Percentiles rank a stretch among this genome's conserved stretches.
Conservation (phyloP, 2,329 filamentous ascomycete genomes). For the Colletotrichum spaethianum region DNA sequence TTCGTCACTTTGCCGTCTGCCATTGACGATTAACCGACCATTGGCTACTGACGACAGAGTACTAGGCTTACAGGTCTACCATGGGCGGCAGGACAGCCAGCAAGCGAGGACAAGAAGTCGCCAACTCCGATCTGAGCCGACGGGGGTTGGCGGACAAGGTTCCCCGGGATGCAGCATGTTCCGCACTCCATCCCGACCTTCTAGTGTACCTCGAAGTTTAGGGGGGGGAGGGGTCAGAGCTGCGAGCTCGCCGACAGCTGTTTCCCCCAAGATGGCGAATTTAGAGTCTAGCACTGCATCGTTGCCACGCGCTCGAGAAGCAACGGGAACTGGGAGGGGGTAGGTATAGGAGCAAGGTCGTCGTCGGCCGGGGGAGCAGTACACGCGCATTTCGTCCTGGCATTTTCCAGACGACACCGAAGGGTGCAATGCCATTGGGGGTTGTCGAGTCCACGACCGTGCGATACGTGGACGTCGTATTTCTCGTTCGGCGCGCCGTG, state of each 20-base stretch:
- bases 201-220: background rate
- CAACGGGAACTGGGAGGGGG: background rate
- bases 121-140: background rate
- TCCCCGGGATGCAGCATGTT: constrained; percentile 24
- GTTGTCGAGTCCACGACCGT: constrained; percentile 21
- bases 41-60: background rate
- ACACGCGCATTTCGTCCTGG: constrained; percentile 11
- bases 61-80: background rate
- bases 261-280: constrained; percentile 12
- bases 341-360: background rate
- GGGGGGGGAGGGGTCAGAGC: background rate
- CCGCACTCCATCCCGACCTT: background rate
- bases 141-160: constrained; percentile 19
- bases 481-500: constrained; percentile 30
- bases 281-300: constrained; percentile 20
- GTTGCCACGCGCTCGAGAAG: constrained; percentile 26
- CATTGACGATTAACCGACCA: background rate
- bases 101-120: background rate
- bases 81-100: background rate
- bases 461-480: background rate
- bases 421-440: constrained; percentile 31
- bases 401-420: constrained; percentile 13
- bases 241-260: constrained; percentile 25
- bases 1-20: too few species aligned
- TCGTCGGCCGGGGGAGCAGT: background rate